A percentile compares a stretch with the other conserved stretches of the same genome.
Evolutionary conservation across 2,329 filamentous ascomycete genomes (phyloP).

Genomic region (Pseudophaeomoniella oleicola): DNA sequence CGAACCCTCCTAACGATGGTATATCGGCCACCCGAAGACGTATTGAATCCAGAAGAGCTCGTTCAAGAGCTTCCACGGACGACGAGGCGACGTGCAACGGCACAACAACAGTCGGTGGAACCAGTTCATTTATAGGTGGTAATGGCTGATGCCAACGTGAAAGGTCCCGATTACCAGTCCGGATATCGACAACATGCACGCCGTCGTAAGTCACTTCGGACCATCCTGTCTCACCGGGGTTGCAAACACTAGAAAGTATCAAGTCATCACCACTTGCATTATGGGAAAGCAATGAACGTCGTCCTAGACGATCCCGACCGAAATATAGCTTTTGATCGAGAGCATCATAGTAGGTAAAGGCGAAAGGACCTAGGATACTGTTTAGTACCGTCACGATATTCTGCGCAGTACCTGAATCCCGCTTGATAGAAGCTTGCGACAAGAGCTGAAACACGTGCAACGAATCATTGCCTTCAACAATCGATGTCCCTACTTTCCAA

Average conservation of each 20-base stretch:
- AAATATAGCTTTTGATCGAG: conserved; percentile 53
- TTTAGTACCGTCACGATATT: conserved; percentile 40
- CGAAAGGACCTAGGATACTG: conserved; percentile 66
- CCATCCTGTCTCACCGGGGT: conserved; percentile 39
- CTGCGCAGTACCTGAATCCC: conserved; percentile 8
- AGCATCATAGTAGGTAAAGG: conserved; percentile 71
- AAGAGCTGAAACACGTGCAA: conserved; percentile 51
- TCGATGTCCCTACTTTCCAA: conserved; percentile 53
- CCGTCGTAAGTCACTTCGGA: conserved; percentile 73
- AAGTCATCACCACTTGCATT: conserved; percentile 33
- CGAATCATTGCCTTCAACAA: conserved; percentile 63
- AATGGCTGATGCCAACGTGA: background rate
- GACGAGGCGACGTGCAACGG: background rate
- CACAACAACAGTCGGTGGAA: conserved; percentile 4
- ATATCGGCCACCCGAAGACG: conserved; percentile 8
- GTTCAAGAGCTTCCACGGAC: conserved; percentile 4
- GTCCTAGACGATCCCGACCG: conserved; percentile 73
- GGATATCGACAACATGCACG: conserved; percentile 54
- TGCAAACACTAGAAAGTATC: conserved; percentile 56
- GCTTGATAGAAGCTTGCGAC: conserved; percentile 21
- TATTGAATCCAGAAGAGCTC: conserved; percentile 8
- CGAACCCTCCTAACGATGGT: conserved; percentile 3
- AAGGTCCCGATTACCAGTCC: conserved; percentile 3
- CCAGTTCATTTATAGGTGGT: conserved; percentile 3
- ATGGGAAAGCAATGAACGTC: conserved; percentile 59